Evolutionary conservation across 306 rosid species (phyloP).

Genomic region (Senna tora): DNA sequence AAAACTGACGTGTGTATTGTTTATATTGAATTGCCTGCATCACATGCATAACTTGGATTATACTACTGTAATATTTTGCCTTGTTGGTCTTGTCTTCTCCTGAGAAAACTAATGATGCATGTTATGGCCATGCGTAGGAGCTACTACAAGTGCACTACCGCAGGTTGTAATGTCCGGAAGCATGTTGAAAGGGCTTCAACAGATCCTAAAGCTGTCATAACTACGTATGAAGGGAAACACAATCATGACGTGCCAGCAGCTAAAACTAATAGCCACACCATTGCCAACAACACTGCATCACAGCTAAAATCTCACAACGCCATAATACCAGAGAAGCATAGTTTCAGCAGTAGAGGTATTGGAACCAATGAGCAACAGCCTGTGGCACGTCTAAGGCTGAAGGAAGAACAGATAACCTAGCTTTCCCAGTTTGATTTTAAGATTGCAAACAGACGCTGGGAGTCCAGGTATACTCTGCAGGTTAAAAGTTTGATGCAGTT

Average conservation of each 20-base stretch:
- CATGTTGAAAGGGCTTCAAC: slow-evolving; percentile 87
- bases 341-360: slow-evolving; percentile 40
- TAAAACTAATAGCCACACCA: slow-evolving; percentile 66
- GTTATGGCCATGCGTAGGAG: slow-evolving; percentile 57
- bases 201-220: slow-evolving; percentile 87
- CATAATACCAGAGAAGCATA: slow-evolving; percentile 39
- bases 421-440: slow-evolving; percentile 4
- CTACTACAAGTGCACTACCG: slow-evolving; percentile 88
- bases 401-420: slow-evolving; percentile 72
- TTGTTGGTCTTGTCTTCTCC: slow-evolving; percentile 16
- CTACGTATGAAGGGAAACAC: slow-evolving; percentile 91
- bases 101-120: slow-evolving; percentile 22
- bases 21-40: too few species aligned
- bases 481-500: not conserved
- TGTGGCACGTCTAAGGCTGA: slow-evolving; percentile 59
- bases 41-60: slow-evolving; percentile 15
- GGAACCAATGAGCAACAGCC: slow-evolving; percentile 53
- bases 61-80: not conserved
- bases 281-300: slow-evolving; percentile 51
- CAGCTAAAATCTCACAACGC: slow-evolving; percentile 48
- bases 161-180: slow-evolving; percentile 80
- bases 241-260: slow-evolving; percentile 89
- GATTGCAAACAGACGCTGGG: slow-evolving; percentile 13
- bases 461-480: slow-evolving; percentile 7
- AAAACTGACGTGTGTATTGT: too few species aligned